These are phyloP conservation scores for Noccaea bulbosa DNA, from an alignment of 345 rosid species.

Conservation along the genomic window DNA sequence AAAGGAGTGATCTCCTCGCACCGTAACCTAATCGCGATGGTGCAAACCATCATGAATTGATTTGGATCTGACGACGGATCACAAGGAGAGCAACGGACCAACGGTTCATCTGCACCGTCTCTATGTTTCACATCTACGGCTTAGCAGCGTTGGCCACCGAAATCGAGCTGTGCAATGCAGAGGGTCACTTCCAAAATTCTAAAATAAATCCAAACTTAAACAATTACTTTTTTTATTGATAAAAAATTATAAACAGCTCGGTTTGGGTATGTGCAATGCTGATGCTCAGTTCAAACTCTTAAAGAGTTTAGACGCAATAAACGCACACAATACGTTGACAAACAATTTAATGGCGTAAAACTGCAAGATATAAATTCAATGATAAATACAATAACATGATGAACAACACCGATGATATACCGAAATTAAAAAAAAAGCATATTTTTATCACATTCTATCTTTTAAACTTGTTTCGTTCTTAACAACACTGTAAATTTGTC, in stretches of 20 bases:
- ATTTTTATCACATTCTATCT: slow-evolving; percentile 21
- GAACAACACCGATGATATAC: not conserved
- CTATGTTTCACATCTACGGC: slow-evolving; percentile 97
- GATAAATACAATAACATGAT: no score
- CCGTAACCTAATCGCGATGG: slow-evolving; percentile 66
- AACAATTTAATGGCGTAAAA: no score
- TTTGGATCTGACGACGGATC: slow-evolving; percentile 56
- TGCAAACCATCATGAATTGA: slow-evolving; percentile 35
- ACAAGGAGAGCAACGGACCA: slow-evolving; percentile 53
- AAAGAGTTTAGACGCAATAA: no score
- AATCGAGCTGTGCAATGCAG: no score
- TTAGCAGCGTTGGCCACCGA: slow-evolving; percentile 78
- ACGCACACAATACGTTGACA: no score
- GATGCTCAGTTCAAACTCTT: no score
- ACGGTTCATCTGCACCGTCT: slow-evolving; percentile 84
- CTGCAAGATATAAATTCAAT: no score
- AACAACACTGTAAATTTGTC: not conserved
- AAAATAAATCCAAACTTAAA: no score
- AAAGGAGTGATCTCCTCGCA: slow-evolving; percentile 91
- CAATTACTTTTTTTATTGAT: no score
- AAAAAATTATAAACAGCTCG: no score
- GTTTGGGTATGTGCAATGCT: no score
- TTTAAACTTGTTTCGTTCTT: slow-evolving; percentile 8
- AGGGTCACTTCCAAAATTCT: no score
- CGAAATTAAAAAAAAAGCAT: not conserved